Percentiles rank a stretch among this genome's conserved stretches.
Conservation (phyloP, 2,329 filamentous ascomycete species). For the Cryphonectria radicalis region DNA sequence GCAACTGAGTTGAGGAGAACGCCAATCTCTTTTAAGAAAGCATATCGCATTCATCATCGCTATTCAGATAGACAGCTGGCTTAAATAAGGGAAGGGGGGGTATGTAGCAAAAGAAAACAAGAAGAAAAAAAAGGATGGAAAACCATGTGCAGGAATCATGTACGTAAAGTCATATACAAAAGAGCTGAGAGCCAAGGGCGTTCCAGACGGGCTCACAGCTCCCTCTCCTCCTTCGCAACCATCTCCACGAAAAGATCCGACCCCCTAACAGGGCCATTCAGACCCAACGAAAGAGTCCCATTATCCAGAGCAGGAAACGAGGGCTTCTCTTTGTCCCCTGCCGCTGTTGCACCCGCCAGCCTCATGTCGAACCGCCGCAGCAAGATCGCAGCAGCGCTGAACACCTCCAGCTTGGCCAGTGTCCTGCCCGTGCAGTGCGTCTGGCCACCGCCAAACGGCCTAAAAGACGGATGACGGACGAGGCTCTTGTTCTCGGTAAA, state of each 20-base stretch:
- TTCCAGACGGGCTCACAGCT: background rate
- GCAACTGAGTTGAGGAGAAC: no score
- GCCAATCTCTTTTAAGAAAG: background rate
- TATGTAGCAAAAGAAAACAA: background rate
- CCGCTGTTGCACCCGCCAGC: background rate
- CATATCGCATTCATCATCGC: background rate
- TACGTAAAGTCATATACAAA: background rate
- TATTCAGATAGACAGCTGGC: background rate
- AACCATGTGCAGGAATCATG: background rate
- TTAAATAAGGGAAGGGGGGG: background rate
- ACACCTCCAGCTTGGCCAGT: slow-evolving; percentile 14
- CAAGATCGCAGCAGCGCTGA: slow-evolving; percentile 9
- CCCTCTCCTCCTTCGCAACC: background rate
- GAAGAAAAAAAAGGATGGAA: background rate
- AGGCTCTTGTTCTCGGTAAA: slow-evolving; percentile 7
- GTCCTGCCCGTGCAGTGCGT: slow-evolving; percentile 10
- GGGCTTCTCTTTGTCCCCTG: background rate
- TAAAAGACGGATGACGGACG: background rate
- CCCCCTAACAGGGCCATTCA: background rate
- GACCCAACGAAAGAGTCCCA: slow-evolving; percentile 9
- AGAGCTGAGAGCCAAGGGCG: background rate
- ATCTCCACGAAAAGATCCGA: background rate
- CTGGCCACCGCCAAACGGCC: slow-evolving; percentile 12
- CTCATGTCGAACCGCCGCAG: slow-evolving; percentile 12
- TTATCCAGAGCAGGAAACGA: background rate